phyloP scores from a whole-genome alignment of 495 filamentous ascomycete genomes.

The Penicillium soppii region DNA sequence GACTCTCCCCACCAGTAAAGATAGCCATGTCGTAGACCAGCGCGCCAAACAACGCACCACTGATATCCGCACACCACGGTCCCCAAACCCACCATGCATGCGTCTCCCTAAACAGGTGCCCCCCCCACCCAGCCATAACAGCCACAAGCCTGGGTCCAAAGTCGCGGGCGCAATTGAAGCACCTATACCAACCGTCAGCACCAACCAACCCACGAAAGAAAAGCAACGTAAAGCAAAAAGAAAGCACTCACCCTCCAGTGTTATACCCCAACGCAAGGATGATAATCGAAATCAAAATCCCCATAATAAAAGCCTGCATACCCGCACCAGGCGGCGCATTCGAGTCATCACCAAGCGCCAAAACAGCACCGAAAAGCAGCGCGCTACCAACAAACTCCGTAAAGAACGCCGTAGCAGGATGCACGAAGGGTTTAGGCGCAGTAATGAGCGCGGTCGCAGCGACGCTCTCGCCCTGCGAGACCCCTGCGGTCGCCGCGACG shows the following conservation, averaged over 20 bases:
- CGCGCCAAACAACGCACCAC: slow-evolving; percentile 14
- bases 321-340: slow-evolving; percentile 25
- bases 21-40: slow-evolving; percentile 21
- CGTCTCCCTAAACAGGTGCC: slow-evolving; percentile 5
- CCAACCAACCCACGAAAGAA: not conserved
- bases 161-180: slow-evolving; percentile 21
- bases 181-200: slow-evolving; percentile 4
- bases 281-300: slow-evolving; percentile 11
- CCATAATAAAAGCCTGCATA: slow-evolving; percentile 25
- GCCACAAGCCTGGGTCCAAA: slow-evolving; percentile 24
- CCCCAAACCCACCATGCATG: slow-evolving; percentile 28
- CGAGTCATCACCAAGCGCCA: slow-evolving; percentile 24
- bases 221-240: too few relatives aligned
- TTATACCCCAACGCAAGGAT: slow-evolving; percentile 20
- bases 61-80: slow-evolving; percentile 23
- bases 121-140: slow-evolving; percentile 24
- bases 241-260: slow-evolving; percentile 22
- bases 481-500: slow-evolving; percentile 16
- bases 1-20: slow-evolving; percentile 25
- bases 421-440: slow-evolving; percentile 50
- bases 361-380: slow-evolving; percentile 19
- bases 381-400: slow-evolving; percentile 23
- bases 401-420: slow-evolving; percentile 46
- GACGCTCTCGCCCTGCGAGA: slow-evolving; percentile 23
- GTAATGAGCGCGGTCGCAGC: slow-evolving; percentile 34